Conservation (phyloP, 2,329 filamentous ascomycete genomes). For the Xylaria sp. region DNA sequence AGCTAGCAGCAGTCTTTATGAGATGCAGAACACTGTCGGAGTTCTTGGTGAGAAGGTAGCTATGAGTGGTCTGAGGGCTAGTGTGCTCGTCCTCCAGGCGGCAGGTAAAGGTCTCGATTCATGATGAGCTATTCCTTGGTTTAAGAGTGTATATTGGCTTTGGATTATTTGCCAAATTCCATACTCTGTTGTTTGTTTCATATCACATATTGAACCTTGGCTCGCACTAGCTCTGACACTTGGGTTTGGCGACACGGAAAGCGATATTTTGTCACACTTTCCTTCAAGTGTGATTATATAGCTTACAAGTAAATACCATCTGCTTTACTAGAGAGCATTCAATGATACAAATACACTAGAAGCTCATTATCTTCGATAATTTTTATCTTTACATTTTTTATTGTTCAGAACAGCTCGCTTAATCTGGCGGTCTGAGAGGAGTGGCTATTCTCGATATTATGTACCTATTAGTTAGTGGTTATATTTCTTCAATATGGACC, state of each 20-base stretch:
- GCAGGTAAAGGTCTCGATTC: constrained; percentile 43
- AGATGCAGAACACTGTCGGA: constrained; percentile 65
- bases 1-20: constrained; percentile 47
- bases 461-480: too few relatives aligned
- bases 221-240: background rate
- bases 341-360: background rate
- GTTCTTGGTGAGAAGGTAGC: constrained; percentile 69
- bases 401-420: background rate
- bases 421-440: too few relatives aligned
- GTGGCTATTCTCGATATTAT: too few relatives aligned
- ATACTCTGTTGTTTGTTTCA: background rate
- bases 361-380: too few relatives aligned
- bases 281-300: constrained; percentile 1
- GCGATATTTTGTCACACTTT: background rate
- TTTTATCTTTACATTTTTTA: background rate
- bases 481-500: too few relatives aligned
- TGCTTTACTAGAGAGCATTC: background rate
- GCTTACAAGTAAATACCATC: background rate
- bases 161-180: background rate
- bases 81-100: constrained; percentile 76
- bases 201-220: background rate
- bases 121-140: constrained; percentile 7
- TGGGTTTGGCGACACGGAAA: constrained; percentile 4
- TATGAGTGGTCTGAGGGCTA: constrained; percentile 68
- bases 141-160: background rate